Evolutionary conservation across 495 filamentous ascomycete species (phyloP), one percentile per base, ranked within the genome.

Genomic region (Xylaria intraflava): DNA sequence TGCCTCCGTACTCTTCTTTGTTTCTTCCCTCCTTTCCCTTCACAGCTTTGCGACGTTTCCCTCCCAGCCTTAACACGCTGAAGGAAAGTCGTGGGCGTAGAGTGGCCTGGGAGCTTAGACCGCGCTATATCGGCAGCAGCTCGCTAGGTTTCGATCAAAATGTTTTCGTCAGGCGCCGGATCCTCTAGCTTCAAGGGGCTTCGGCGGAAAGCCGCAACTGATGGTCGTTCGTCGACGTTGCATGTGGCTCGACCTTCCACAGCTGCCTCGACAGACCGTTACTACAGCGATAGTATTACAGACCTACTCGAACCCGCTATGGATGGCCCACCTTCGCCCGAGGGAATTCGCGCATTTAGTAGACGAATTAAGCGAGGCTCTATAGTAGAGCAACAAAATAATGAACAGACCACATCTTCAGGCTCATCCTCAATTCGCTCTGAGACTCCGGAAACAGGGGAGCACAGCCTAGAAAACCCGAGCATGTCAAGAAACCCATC

Each of bases 311-410:
- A 73, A 35, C 76, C 77, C 26, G 68, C 77, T 12, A 65, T 80
- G 40, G 74, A 79, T 51, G 74, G 73, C 33, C 78, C 77, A 29
- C 77, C 78, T 12, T 80, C 78, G 6, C 76, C 78, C 46, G 74
- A 78, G 57, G 69, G 70, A 46, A 71, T 80, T 56, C 76, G 78
- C 47, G 71, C 73, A 23, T 66, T 79, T 27, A 77, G 67, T 55
- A 72, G 73, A 55, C 70, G 75, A 56, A 71, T 77, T 67, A 78
- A 72, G 62, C 68, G 71, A 46, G 66, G 69, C 6, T 76, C 75
- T 27, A 67, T 59, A 38, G 58, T 65, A 49, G 70, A 72, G 41
- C 72, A 73, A 57, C 71, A 75, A 55, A 62, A 62, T 45, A 71
- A 66, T 52, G 68, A 78, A 65, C 56, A 69, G 49, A 69, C 72